Base-by-base conservation (phyloP, 129 eudicot genomes). In the Pseudognaphalium luteoalbum region DNA sequence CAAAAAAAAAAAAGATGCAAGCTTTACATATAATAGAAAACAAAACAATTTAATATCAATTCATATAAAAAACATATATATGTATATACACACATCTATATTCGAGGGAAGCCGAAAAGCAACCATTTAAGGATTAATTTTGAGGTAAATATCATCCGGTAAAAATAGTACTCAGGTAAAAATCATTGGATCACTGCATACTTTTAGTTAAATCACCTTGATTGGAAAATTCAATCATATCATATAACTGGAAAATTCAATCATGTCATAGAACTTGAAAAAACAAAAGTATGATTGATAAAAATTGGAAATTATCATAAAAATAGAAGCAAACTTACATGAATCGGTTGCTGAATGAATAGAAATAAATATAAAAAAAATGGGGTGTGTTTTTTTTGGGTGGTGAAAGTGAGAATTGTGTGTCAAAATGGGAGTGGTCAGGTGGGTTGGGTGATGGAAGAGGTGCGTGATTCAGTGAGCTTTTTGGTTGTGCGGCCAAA, bases 361-460 rank as follows among this genome's bases (percentile, higher is more conserved):
- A 50, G 58, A 57, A 29, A 35, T 54, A 63, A 19, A 66, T 56
- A 76, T 12, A 44, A 69, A 15, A 68, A 9, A 64, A 32, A 1
- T 1, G 1, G 8, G n/a, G 1, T 64, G 10, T 15, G n/a, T n/a
- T n/a, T 11, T 14, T 30, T 62, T 25, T 15, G 15, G 37, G n/a
- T 16, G 25, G 29, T 37, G 72, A 39, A 3, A 12, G 51, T 67
- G 12, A 17, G 37, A 41, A 6, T 20, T 21, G 54, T 22, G 77
- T 37, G 77, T 41, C 56, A n/a, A 58, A 69, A 54, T 14, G 42
- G 70, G 76, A 77, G 70, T 77, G 81, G 76, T 77, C 67, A 61
- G 76, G 33, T 35, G 71, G 52, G 30, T 20, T 37, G 52, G 28
- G 28, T 44, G 52, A 41, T 47, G 74, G 57, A 32, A 65, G 39